A percentile compares a stretch with the other conserved stretches of the same genome.
These are phyloP conservation scores for Scheffersomyces quercinus DNA, from an alignment of 1,139 yeast species.

Conservation along the genomic window DNA sequence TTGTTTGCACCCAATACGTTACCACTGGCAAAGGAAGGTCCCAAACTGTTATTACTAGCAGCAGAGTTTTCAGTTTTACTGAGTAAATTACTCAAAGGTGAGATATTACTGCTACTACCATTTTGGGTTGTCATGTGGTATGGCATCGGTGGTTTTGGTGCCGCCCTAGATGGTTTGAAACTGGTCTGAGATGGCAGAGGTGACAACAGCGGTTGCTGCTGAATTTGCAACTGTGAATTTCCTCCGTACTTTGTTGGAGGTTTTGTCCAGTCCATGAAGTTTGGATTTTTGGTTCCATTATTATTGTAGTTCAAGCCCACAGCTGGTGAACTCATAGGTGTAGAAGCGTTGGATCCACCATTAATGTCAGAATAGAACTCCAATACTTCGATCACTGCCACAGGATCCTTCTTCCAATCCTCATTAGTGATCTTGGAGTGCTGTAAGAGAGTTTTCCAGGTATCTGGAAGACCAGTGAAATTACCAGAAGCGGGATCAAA, in stretches of 20 bases:
- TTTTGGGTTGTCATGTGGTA: constrained; percentile 33
- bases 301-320: constrained; percentile 10
- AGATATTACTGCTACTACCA: constrained; percentile 17
- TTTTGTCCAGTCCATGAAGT: constrained; percentile 44
- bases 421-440: constrained; percentile 80
- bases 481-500: constrained; percentile 72
- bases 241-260: constrained; percentile 27
- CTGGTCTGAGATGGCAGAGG: constrained; percentile 12
- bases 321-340: constrained; percentile 30
- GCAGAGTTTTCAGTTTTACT: constrained; percentile 21
- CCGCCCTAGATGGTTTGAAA: constrained; percentile 42
- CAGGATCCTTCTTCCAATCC: constrained; percentile 82
- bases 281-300: constrained; percentile 10
- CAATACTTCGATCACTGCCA: constrained; percentile 87
- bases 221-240: background rate
- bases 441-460: constrained; percentile 73
- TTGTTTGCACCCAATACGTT: background rate
- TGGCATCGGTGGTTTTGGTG: constrained; percentile 49
- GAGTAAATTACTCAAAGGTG: constrained; percentile 39
- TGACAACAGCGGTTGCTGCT: constrained; percentile 6
- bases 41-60: constrained; percentile 1
- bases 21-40: background rate
- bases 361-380: constrained; percentile 70
- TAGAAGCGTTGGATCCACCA: constrained; percentile 33
- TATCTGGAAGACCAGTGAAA: constrained; percentile 76